Conservation (phyloP, 1,284 basidiomycete species). For the Ceratobasidium theobromae region DNA sequence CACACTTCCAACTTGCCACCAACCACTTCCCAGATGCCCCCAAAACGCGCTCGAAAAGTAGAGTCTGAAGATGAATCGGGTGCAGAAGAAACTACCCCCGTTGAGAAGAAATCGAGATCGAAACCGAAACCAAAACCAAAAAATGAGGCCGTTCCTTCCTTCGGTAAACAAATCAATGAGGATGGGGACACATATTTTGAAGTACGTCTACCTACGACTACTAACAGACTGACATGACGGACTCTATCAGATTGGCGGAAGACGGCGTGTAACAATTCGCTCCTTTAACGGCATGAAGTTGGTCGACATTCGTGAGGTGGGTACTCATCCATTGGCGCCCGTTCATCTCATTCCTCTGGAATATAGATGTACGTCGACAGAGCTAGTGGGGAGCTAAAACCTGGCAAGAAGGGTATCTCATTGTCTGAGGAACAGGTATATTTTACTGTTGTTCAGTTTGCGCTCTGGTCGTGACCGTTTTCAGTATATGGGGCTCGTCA, state of each 20-base stretch:
- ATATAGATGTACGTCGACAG: constrained; percentile 25
- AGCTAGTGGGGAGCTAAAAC: constrained; percentile 13
- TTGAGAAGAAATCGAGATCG: not conserved
- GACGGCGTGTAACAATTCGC: constrained; percentile 17
- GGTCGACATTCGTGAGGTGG: constrained; percentile 28
- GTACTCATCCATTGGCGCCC: not conserved
- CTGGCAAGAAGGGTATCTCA: constrained; percentile 26
- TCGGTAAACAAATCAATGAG: constrained; percentile 21
- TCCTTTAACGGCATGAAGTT: constrained; percentile 15
- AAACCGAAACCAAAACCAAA: too few relatives aligned
- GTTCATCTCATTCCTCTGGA: not conserved
- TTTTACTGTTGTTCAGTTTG: not conserved
- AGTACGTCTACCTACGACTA: not conserved
- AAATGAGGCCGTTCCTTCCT: not conserved
- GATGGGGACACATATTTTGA: constrained; percentile 29
- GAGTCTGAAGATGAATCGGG: constrained; percentile 10
- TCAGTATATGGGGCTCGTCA: constrained; percentile 20
- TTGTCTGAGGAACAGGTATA: constrained; percentile 18
- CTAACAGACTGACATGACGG: not conserved
- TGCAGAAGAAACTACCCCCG: not conserved
- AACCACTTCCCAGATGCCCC: constrained; percentile 24
- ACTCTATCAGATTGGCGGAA: constrained; percentile 7
- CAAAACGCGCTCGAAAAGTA: constrained; percentile 14
- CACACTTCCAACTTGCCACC: too few relatives aligned
- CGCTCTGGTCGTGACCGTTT: not conserved